Conservation (phyloP, 2,329 filamentous ascomycete species). For the Xylaria digitata region DNA sequence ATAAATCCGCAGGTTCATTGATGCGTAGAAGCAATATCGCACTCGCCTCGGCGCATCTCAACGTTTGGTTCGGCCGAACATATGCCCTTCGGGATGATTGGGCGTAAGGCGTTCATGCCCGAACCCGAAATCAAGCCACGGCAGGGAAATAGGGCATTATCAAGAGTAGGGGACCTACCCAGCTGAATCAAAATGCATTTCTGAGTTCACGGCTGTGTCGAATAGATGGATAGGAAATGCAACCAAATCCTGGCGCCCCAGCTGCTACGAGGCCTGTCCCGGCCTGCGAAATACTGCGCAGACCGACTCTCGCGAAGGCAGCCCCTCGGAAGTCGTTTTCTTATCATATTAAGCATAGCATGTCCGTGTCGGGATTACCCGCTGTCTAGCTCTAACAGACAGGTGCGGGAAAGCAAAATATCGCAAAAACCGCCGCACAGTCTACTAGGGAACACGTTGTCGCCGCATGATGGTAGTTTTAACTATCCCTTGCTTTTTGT, state of each 20-base stretch:
- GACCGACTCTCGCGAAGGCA: not conserved
- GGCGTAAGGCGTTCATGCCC: not conserved
- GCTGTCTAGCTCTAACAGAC: conserved; percentile 4
- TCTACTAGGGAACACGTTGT: not conserved
- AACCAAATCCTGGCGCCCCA: not conserved
- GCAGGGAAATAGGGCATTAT: not conserved
- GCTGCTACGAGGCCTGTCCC: conserved; percentile 2
- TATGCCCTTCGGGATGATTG: not conserved
- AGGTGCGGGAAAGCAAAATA: conserved; percentile 1
- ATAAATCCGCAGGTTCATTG: too few species aligned
- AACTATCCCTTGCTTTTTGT: not conserved
- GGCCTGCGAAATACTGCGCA: conserved; percentile 6
- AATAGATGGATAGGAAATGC: conserved; percentile 8
- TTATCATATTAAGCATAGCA: conserved; percentile 2
- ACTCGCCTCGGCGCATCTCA: too few species aligned
- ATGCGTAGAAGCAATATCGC: too few species aligned
- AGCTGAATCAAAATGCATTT: not conserved
- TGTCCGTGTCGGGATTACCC: conserved; percentile 26
- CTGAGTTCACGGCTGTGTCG: not conserved
- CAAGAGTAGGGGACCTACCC: not conserved
- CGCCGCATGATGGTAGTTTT: not conserved
- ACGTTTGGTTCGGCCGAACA: not conserved
- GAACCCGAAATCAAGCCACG: not conserved
- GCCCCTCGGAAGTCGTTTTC: not conserved
- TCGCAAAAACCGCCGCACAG: not conserved